Evolutionary conservation across 1,284 basidiomycete genomes (phyloP).

Genomic region (Fomitopsis palustris): DNA sequence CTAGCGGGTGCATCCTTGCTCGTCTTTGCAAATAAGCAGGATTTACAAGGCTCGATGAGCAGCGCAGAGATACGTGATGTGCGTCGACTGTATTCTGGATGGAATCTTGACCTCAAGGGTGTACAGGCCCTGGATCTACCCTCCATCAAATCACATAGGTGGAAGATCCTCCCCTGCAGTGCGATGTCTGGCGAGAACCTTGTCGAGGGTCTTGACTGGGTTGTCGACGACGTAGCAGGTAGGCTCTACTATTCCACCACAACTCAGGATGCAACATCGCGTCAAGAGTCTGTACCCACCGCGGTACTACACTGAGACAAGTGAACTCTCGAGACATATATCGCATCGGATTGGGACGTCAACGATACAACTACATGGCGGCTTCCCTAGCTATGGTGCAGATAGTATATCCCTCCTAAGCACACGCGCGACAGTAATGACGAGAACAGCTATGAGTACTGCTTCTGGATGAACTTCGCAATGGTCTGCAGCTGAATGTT

Average conservation of each 20-base stretch:
- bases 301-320: background rate
- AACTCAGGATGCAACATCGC: background rate
- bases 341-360: background rate
- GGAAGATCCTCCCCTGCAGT: conserved; percentile 91
- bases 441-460: conserved; percentile 46
- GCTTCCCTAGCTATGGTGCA: background rate
- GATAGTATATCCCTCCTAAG: background rate
- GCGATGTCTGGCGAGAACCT: conserved; percentile 88
- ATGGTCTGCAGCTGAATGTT: conserved; percentile 98
- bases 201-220: conserved; percentile 87
- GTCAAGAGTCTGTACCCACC: background rate
- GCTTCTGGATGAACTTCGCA: conserved; percentile 85
- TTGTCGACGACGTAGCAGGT: conserved; percentile 86
- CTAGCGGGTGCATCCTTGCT: conserved; percentile 92
- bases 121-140: conserved; percentile 71
- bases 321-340: no score
- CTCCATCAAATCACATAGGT: conserved; percentile 82
- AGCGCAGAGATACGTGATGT: conserved; percentile 82
- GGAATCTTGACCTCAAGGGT: conserved; percentile 9
- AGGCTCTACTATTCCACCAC: conserved; percentile 61
- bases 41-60: conserved; percentile 85
- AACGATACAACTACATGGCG: background rate
- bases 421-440: background rate
- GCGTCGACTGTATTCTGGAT: conserved; percentile 28
- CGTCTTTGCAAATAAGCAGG: conserved; percentile 99